Conservation (phyloP, 257 asterid species). For the Craterostigma plantagineum region DNA sequence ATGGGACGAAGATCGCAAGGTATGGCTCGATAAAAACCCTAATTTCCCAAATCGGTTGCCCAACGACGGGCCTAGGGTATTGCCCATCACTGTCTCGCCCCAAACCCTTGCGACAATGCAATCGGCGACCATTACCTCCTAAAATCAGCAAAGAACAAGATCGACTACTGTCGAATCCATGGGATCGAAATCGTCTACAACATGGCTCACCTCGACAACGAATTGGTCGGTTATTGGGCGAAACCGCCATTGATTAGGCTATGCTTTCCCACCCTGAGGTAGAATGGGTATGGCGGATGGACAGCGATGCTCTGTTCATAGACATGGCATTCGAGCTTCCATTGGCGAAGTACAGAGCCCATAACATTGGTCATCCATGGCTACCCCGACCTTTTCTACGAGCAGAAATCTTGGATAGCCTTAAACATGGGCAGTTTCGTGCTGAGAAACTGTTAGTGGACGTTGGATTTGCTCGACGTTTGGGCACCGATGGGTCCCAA, state of each 20-base stretch:
- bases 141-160: conserved; percentile 58
- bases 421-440: conserved; percentile 81
- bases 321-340: conserved; percentile 78
- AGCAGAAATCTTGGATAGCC: conserved; percentile 83
- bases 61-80: conserved; percentile 53
- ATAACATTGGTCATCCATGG: conserved; percentile 78
- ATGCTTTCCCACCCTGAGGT: conserved; percentile 93
- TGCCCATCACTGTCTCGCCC: conserved; percentile 78
- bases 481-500: too few species aligned
- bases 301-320: conserved; percentile 80
- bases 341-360: conserved; percentile 29
- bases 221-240: conserved; percentile 78
- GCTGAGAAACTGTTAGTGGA: too few species aligned
- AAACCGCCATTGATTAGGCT: conserved; percentile 70
- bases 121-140: conserved; percentile 88
- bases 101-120: conserved; percentile 69
- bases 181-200: conserved; percentile 86
- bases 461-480: too few species aligned
- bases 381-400: conserved; percentile 52
- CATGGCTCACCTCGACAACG: conserved; percentile 84
- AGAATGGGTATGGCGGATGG: conserved; percentile 99
- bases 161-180: conserved; percentile 88
- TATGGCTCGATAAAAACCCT: conserved; percentile 55
- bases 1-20: conserved; percentile 50
- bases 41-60: conserved; percentile 38